phyloP scores from a whole-genome alignment of 148 eudicot species.

The Drosera capensis region DNA sequence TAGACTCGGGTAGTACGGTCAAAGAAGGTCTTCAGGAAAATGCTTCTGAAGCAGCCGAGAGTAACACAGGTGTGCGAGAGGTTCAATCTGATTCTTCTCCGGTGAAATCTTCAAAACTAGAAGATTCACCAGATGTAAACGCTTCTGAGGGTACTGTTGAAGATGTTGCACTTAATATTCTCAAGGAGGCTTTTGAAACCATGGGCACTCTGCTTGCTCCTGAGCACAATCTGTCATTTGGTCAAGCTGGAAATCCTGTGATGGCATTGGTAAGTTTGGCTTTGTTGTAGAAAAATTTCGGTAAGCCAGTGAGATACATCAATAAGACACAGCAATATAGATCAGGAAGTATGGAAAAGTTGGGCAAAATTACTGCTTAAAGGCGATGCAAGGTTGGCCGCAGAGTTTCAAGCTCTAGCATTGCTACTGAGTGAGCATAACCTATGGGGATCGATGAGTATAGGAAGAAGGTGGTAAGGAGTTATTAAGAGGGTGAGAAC shows the following conservation, averaged over 20 bases:
- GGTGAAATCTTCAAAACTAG: constrained; percentile 24
- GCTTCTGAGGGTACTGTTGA: constrained; percentile 21
- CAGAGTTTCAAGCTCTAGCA: no score
- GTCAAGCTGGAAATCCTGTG: constrained; percentile 90
- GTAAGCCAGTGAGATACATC: background rate
- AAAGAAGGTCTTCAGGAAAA: constrained; percentile 22
- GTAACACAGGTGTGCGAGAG: constrained; percentile 14
- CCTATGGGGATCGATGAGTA: no score
- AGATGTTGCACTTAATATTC: constrained; percentile 50
- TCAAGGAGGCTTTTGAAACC: constrained; percentile 78
- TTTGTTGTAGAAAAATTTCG: background rate
- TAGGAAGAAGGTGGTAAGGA: no score
- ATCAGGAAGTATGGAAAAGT: background rate
- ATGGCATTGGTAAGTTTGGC: constrained; percentile 70
- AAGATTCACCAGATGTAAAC: constrained; percentile 17
- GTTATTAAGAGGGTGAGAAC: no score
- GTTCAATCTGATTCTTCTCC: constrained; percentile 26
- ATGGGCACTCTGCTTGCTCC: constrained; percentile 44
- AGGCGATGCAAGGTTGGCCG: no score
- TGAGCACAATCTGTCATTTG: constrained; percentile 48
- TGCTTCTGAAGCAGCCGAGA: constrained; percentile 20
- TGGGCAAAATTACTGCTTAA: no score
- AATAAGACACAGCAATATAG: background rate
- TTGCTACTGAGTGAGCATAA: no score
- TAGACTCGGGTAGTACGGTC: constrained; percentile 33